Base-by-base conservation (phyloP, 2,329 filamentous ascomycete genomes). In the Parastagonospora avenae region DNA sequence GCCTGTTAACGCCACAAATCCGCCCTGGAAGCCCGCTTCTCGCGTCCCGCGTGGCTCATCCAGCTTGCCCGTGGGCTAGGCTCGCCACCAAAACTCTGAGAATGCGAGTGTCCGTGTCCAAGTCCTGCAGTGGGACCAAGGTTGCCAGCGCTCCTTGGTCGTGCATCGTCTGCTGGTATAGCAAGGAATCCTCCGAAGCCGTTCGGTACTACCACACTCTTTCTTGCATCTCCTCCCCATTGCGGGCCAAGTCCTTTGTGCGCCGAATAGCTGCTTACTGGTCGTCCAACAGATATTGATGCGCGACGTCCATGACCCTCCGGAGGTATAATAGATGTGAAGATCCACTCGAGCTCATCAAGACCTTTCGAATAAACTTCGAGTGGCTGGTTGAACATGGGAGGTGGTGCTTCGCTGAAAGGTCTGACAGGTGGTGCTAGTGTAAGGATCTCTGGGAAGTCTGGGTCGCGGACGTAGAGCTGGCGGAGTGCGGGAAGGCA, bases 381-480 rank as follows among this genome's bases (percentile, higher is more conserved):
- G 16, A 89, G 76, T 2, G 81, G 79, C 57, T 86, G 84, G 27
- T 77, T 76, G 56, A 88, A 77, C 16, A 74, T 74, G 8, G 67
- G 67, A 12, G 59, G 58, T 31, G 68, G 67, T 12, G 64, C 70
- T 52, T 77, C 74, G 16, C 78, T 79, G 54, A 83, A 84, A 1
- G 80, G 73, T 6, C 80, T 77, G 1, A 78, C 79, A 2, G 90
- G 88, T 1, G 88, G 89, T 1, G 86, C 83, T 6, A 93, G 80
- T 11, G 92, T 81, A 5, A 97, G 83, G 9, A 87, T 82, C 60
- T 96, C 91, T 2, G 92, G 87, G 69, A 97, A 96, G 42, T 84
- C 81, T 24, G 88, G 84, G 64, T 97, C 92, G 43, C 91, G 88
- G 14, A 97, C 93, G 70, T 95, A 97, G 7, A 97, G 82, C 16